Percentiles rank a stretch among this genome's conserved stretches.
These are phyloP conservation scores for Colletotrichum salicis DNA, from an alignment of 2,329 filamentous ascomycete species.

Conservation along the genomic window DNA sequence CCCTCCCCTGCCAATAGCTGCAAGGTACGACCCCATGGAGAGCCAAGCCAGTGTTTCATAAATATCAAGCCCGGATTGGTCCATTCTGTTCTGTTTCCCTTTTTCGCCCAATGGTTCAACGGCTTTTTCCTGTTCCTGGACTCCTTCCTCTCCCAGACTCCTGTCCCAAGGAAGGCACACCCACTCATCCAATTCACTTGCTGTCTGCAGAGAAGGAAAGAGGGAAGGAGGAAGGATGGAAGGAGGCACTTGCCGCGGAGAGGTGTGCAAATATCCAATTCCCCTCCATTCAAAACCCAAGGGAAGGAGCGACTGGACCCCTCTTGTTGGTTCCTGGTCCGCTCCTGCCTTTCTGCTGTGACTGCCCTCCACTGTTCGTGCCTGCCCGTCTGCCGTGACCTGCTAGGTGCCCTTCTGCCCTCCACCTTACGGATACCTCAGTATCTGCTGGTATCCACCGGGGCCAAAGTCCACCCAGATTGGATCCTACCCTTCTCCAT, in stretches of 20 bases:
- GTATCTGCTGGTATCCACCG: background rate
- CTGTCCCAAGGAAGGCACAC: conserved; percentile 4
- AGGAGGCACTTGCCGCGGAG: background rate
- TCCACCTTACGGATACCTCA: background rate
- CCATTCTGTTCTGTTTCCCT: conserved; percentile 23
- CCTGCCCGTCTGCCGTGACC: too few relatives aligned
- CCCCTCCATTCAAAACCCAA: background rate
- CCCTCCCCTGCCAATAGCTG: conserved; percentile 21
- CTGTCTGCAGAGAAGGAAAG: conserved; percentile 7
- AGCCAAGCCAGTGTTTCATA: conserved; percentile 32
- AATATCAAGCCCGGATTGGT: conserved; percentile 26
- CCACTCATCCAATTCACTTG: conserved; percentile 1
- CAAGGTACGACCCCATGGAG: conserved; percentile 26
- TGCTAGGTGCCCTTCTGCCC: background rate
- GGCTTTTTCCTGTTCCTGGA: conserved; percentile 14
- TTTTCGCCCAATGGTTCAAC: conserved; percentile 25
- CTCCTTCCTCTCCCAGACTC: background rate
- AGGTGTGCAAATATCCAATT: conserved; percentile 20
- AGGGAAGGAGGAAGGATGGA: background rate
- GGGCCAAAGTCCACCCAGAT: conserved; percentile 5
- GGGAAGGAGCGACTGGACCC: conserved; percentile 7
- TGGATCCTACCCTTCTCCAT: conserved; percentile 6
- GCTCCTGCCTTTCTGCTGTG: background rate
- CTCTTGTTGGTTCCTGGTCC: background rate
- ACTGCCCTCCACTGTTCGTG: too few relatives aligned